Percentiles rank a stretch among this genome's conserved stretches.
Evolutionary conservation across 768 basidiomycete genomes (phyloP).

Genomic region (Exsudoporus frostii): DNA sequence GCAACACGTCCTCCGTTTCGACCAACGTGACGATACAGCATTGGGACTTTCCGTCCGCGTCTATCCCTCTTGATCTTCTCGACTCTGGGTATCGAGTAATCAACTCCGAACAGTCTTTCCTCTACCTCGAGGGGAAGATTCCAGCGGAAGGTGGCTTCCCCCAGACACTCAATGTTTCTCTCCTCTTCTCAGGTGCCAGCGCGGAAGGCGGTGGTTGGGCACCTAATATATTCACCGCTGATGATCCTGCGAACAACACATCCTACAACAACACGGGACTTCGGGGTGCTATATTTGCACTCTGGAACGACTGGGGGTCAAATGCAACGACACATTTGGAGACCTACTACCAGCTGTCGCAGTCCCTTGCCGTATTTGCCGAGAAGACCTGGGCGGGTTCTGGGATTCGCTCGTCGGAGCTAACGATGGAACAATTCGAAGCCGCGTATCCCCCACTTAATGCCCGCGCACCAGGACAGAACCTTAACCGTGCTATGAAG

Average conservation of each 20-base stretch:
- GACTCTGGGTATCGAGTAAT: conserved; percentile 36
- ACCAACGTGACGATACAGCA: conserved; percentile 44
- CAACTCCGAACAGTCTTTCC: conserved; percentile 35
- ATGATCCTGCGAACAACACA: conserved; percentile 34
- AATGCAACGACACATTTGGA: conserved; percentile 44
- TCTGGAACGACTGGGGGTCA: conserved; percentile 47
- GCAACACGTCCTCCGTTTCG: conserved; percentile 33
- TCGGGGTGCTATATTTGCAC: conserved; percentile 35
- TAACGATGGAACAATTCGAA: conserved; percentile 37
- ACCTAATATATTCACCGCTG: conserved; percentile 33
- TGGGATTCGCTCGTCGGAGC: conserved; percentile 31
- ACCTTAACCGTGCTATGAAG: conserved; percentile 39
- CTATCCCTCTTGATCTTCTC: conserved; percentile 34
- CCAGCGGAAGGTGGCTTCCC: conserved; percentile 33
- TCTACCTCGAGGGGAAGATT: conserved; percentile 38
- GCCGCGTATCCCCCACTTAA: conserved; percentile 36
- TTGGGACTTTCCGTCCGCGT: conserved; percentile 36
- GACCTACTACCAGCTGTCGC: conserved; percentile 42
- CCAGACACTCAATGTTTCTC: conserved; percentile 28
- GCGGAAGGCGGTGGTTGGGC: conserved; percentile 34
- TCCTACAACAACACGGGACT: conserved; percentile 25
- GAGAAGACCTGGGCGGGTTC: conserved; percentile 46
- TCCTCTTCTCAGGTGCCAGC: conserved; percentile 31
- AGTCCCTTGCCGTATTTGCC: conserved; percentile 38
- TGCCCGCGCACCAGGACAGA: conserved; percentile 40